These are phyloP conservation scores for Amauroascus niger DNA, from an alignment of 2,329 filamentous ascomycete species.

Conservation along the genomic window DNA sequence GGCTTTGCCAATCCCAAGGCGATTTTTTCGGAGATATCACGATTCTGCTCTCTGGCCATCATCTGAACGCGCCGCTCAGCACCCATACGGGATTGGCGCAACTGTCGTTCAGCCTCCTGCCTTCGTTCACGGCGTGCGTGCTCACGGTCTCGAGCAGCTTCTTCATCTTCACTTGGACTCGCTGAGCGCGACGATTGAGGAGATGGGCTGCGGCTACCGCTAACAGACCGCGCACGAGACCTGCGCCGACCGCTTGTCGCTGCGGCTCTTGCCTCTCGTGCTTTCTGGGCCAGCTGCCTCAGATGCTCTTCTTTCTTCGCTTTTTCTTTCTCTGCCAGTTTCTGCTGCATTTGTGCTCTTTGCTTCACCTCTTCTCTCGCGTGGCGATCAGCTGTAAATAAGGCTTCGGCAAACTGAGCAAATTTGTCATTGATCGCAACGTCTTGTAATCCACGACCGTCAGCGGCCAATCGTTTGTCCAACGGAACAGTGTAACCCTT, in stretches of 20 bases:
- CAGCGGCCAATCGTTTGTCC: conserved; percentile 89
- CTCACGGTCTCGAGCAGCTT: conserved; percentile 65
- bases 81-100: conserved; percentile 91
- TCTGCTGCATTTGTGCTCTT: conserved; percentile 87
- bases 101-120: conserved; percentile 75
- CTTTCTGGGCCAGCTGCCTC: conserved; percentile 78
- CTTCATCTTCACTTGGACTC: conserved; percentile 52
- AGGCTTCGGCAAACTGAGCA: conserved; percentile 84
- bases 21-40: conserved; percentile 95
- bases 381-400: conserved; percentile 90
- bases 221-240: conserved; percentile 37
- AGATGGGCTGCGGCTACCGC: conserved; percentile 38
- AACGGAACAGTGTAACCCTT: conserved; percentile 95
- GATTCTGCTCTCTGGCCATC: conserved; percentile 88
- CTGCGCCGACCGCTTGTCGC: conserved; percentile 43
- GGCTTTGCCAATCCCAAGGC: conserved; percentile 90
- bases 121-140: conserved; percentile 66
- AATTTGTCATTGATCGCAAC: conserved; percentile 98
- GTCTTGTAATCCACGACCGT: conserved; percentile 84
- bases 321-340: conserved; percentile 93
- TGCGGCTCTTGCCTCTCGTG: conserved; percentile 65
- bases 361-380: conserved; percentile 92
- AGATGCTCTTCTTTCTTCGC: conserved; percentile 86
- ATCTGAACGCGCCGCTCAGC: conserved; percentile 83
- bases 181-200: conserved; percentile 38